These are phyloP conservation scores for Nemania sp. DNA, from an alignment of 2,329 filamentous ascomycete genomes.

Conservation along the genomic window DNA sequence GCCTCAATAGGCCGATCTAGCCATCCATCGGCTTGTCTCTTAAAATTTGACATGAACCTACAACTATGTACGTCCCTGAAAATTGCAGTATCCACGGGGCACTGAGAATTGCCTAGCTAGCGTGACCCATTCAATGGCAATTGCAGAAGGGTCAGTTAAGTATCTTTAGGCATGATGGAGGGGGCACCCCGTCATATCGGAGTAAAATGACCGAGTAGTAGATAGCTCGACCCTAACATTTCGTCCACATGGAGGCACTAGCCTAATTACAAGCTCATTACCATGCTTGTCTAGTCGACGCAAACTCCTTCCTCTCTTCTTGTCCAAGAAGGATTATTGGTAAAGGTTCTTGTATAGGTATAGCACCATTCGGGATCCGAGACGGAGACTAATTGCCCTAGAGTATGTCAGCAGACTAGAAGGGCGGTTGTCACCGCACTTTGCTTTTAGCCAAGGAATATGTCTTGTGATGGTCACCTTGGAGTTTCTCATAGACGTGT, in stretches of 20 bases:
- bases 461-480: background rate
- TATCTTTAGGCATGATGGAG: background rate
- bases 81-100: background rate
- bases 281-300: background rate
- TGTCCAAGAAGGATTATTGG: background rate
- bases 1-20: background rate
- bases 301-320: background rate
- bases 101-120: background rate
- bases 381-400: background rate
- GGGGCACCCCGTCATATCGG: background rate
- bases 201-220: background rate
- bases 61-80: background rate
- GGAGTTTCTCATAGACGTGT: background rate
- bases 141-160: background rate
- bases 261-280: background rate
- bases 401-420: background rate
- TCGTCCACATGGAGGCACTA: background rate
- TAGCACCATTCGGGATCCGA: background rate
- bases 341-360: background rate
- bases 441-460: background rate
- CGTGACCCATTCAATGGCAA: background rate
- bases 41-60: too few species aligned
- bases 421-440: background rate
- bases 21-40: too few species aligned
- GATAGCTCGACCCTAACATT: background rate